phyloP scores from a whole-genome alignment of 352 stramenopile species.

The Aphanomyces stellatus region DNA sequence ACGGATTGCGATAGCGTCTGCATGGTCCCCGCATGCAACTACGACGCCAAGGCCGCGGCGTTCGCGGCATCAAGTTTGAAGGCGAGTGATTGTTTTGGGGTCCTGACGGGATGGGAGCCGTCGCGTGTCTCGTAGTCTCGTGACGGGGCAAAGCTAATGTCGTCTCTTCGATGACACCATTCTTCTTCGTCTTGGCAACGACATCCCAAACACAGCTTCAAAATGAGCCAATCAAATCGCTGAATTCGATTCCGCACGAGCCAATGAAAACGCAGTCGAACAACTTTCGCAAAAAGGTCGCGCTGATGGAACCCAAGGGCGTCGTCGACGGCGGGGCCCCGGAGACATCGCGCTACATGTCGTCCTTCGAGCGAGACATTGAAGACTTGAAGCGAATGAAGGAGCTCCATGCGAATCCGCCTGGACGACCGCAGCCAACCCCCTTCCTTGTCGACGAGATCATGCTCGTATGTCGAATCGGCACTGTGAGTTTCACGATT shows the following conservation, averaged over 20 bases:
- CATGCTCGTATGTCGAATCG: neutral
- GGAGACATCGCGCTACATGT: no score
- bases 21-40: slow-evolving; percentile 1
- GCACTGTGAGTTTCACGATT: neutral
- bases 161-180: neutral
- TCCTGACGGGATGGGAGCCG: neutral
- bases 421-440: no score
- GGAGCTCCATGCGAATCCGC: no score
- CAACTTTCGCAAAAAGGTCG: neutral
- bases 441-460: neutral
- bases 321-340: no score
- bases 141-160: neutral
- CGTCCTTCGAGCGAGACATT: no score
- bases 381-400: no score
- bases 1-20: slow-evolving; percentile 9
- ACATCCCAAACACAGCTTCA: no score
- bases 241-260: no score
- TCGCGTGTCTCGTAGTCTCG: neutral
- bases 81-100: neutral
- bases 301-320: no score
- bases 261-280: neutral
- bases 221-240: no score
- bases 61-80: neutral
- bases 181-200: no score
- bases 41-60: neutral